phyloP scores from a whole-genome alignment of 2,329 filamentous ascomycete genomes.

The Penicillium sp. region DNA sequence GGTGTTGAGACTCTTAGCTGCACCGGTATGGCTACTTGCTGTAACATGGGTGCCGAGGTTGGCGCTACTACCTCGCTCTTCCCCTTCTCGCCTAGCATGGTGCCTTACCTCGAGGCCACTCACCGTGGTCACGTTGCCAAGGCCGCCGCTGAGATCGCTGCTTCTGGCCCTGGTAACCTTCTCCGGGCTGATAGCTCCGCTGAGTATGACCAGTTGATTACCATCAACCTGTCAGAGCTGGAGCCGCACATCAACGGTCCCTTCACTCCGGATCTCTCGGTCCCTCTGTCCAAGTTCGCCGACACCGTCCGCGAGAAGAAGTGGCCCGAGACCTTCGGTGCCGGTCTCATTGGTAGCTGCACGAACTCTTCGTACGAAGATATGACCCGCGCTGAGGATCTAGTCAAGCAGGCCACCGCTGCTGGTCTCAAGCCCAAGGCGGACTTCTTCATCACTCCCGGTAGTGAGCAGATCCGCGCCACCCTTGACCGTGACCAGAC shows the following conservation, averaged over 20 bases:
- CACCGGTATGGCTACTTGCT: slow-evolving; percentile 87
- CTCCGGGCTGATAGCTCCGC: slow-evolving; percentile 85
- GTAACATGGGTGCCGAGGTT: slow-evolving; percentile 68
- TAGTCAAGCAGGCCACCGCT: slow-evolving; percentile 85
- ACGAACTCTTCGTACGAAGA: slow-evolving; percentile 90
- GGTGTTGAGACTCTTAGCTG: slow-evolving; percentile 73
- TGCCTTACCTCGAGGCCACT: slow-evolving; percentile 90
- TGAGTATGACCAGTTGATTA: slow-evolving; percentile 93
- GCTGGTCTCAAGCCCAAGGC: slow-evolving; percentile 94
- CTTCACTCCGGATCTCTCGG: slow-evolving; percentile 97
- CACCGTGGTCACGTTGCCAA: slow-evolving; percentile 90
- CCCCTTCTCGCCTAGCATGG: slow-evolving; percentile 97
- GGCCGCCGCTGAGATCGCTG: slow-evolving; percentile 79
- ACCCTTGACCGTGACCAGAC: slow-evolving; percentile 91
- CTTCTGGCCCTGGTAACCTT: slow-evolving; percentile 55
- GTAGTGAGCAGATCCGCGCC: slow-evolving; percentile 94
- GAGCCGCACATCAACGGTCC: slow-evolving; percentile 99
- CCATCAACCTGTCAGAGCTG: slow-evolving; percentile 91
- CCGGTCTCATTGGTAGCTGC: slow-evolving; percentile 96
- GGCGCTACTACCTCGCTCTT: slow-evolving; percentile 86
- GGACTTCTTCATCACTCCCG: slow-evolving; percentile 91
- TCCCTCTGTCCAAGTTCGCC: slow-evolving; percentile 96
- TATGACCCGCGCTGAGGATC: slow-evolving; percentile 90
- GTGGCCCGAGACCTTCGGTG: slow-evolving; percentile 96
- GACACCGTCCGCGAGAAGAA: slow-evolving; percentile 90